Percentiles rank a stretch among this genome's conserved stretches.
Evolutionary conservation across 805 yeast genomes (phyloP).

Genomic region (Yarrowia phangngaensis): DNA sequence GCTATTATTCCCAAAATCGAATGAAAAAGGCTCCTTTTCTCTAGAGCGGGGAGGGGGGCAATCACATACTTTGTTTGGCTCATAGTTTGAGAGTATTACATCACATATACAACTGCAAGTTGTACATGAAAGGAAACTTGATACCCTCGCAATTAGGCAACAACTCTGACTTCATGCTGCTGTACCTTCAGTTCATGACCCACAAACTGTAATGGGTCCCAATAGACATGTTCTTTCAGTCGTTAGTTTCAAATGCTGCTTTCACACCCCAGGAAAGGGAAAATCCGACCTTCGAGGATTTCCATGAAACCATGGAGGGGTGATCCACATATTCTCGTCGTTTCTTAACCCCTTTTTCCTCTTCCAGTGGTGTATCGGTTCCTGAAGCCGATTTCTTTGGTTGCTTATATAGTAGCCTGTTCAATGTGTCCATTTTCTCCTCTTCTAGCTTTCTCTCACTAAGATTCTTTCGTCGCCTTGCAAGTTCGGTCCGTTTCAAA

Average conservation of each 20-base stretch:
- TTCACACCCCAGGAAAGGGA: slow-evolving; percentile 28
- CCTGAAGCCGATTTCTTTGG: slow-evolving; percentile 31
- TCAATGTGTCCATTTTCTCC: slow-evolving; percentile 88
- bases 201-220: too few species aligned
- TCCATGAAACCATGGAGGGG: slow-evolving; percentile 38
- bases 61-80: too few species aligned
- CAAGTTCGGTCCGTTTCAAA: slow-evolving; percentile 76
- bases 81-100: too few species aligned
- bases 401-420: slow-evolving; percentile 70
- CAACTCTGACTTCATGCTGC: too few species aligned
- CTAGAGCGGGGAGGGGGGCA: too few species aligned
- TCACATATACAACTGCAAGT: too few species aligned
- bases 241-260: neutral
- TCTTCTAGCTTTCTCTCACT: slow-evolving; percentile 80
- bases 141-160: too few species aligned
- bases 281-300: slow-evolving; percentile 29
- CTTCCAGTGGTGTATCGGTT: slow-evolving; percentile 28
- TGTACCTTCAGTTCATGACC: too few species aligned
- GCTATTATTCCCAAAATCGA: too few species aligned
- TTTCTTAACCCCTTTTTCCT: slow-evolving; percentile 27
- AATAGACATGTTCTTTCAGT: too few species aligned
- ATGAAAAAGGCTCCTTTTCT: too few species aligned
- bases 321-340: slow-evolving; percentile 34
- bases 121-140: too few species aligned
- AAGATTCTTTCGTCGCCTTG: slow-evolving; percentile 81